Evolutionary conservation across 768 basidiomycete species (phyloP).

Genomic region (Kwoniella shandongensis): DNA sequence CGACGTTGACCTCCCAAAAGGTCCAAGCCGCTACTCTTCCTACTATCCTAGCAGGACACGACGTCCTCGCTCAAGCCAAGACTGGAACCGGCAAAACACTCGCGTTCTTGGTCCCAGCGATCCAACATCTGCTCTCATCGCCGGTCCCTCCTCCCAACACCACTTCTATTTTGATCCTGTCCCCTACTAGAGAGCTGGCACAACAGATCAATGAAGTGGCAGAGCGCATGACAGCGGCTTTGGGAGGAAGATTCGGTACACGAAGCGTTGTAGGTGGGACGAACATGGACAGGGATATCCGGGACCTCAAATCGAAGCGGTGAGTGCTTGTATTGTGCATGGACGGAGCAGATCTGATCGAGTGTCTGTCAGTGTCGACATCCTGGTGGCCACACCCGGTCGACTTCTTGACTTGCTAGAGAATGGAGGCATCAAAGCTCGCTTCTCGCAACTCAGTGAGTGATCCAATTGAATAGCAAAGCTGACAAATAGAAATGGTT

Average conservation of each 20-base stretch:
- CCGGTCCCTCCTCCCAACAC: slow-evolving; percentile 25
- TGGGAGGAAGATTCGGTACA: slow-evolving; percentile 55
- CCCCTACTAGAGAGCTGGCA: slow-evolving; percentile 56
- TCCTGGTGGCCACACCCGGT: slow-evolving; percentile 56
- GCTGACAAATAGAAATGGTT: slow-evolving; percentile 45
- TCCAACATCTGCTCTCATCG: slow-evolving; percentile 48
- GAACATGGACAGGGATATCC: slow-evolving; percentile 54
- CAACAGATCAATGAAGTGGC: slow-evolving; percentile 53
- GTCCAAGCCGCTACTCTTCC: slow-evolving; percentile 46
- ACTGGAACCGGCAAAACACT: slow-evolving; percentile 64
- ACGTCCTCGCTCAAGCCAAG: slow-evolving; percentile 50
- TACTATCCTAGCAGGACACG: slow-evolving; percentile 30
- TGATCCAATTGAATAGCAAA: neutral
- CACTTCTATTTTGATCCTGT: slow-evolving; percentile 53
- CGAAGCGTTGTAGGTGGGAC: slow-evolving; percentile 63
- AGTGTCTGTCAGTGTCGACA: slow-evolving; percentile 30
- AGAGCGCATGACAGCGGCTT: slow-evolving; percentile 44
- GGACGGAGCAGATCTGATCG: neutral
- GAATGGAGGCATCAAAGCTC: slow-evolving; percentile 53
- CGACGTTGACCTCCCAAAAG: too few relatives aligned
- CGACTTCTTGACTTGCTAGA: slow-evolving; percentile 55
- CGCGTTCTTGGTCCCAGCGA: slow-evolving; percentile 55
- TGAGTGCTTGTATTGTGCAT: slow-evolving; percentile 10
- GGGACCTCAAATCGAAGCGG: slow-evolving; percentile 43
- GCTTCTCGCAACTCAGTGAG: slow-evolving; percentile 55